Evolutionary conservation across 257 asterid genomes (phyloP), one percentile per base, ranked within the genome.

Genomic region (Solanum pennellii): DNA sequence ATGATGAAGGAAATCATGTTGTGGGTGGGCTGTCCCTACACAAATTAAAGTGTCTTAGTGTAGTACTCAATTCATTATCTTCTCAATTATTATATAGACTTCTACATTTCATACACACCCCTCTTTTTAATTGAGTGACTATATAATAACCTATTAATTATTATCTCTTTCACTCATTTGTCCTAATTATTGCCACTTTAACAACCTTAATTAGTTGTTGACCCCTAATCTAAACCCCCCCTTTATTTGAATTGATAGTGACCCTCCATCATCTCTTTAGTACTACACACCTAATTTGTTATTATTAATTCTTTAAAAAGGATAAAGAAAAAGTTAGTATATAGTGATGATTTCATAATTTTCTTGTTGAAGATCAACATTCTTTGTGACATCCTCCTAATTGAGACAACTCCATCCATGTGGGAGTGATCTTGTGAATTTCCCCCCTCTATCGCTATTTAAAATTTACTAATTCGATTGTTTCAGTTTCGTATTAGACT

Each of bases 21-120:
- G n/a, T n/a, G n/a, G n/a, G 92, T 88, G 93, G 91, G 92, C 56
- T 92, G 90, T 87, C 94, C 93, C 91, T 90, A 88, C 88, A 59
- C 90, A 90, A 31, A 86, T 60, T 60, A 60, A 60, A 60, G 68
- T 60, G 68, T 49, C 60, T 49, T 49, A 49, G 59, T 20, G 56
- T 39, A 75, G 33, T 75, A 41, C 37, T 77, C 83, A 77, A 77
- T 89, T 88, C 92, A 88, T 89, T 94, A 93, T 94, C 95, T 89
- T 7, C 87, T 56, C 89, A 82, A 92, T 90, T 91, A 90, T 93
- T 92, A 86, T 90, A 90, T 89, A 88, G 83, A 85, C 85, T 90
- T 88, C 59, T 47, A 69, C 92, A 92, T 91, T 90, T 92, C 84
- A 90, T 91, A 89, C 89, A 76, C 83, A 59, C 60, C 86, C 73